phyloP scores from a whole-genome alignment of 306 rosid genomes.

The Alnus rubra region DNA sequence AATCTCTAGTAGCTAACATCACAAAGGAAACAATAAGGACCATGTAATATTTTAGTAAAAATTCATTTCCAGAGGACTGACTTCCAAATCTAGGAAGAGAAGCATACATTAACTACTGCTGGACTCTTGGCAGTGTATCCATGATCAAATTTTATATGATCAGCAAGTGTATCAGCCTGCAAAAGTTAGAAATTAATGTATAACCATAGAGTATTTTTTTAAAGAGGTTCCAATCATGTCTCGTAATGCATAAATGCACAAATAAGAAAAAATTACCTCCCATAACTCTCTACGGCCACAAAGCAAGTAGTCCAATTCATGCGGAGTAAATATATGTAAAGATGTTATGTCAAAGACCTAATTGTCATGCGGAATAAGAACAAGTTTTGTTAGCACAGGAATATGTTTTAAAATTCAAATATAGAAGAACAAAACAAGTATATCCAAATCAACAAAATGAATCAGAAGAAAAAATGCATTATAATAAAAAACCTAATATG shows the following conservation, averaged over 20 bases:
- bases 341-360: conserved; percentile 91
- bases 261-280: conserved; percentile 59
- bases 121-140: conserved; percentile 98
- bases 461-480: background rate
- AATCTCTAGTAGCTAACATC: conserved; percentile 74
- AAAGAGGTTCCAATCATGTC: conserved; percentile 12
- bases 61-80: conserved; percentile 11
- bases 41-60: conserved; percentile 11
- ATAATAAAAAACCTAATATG: background rate
- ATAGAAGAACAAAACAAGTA: background rate
- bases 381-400: background rate
- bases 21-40: conserved; percentile 29
- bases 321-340: conserved; percentile 82
- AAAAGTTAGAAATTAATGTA: conserved; percentile 15
- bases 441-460: background rate
- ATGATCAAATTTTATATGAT: conserved; percentile 96
- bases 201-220: background rate
- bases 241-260: background rate
- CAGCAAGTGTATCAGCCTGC: conserved; percentile 88
- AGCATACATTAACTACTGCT: conserved; percentile 79
- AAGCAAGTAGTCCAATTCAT: conserved; percentile 88
- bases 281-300: conserved; percentile 97
- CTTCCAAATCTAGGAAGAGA: conserved; percentile 1
- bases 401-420: background rate
- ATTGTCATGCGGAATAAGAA: conserved; percentile 21